Base-by-base conservation (phyloP, 768 basidiomycete species). In the Leccinum arenicola region DNA sequence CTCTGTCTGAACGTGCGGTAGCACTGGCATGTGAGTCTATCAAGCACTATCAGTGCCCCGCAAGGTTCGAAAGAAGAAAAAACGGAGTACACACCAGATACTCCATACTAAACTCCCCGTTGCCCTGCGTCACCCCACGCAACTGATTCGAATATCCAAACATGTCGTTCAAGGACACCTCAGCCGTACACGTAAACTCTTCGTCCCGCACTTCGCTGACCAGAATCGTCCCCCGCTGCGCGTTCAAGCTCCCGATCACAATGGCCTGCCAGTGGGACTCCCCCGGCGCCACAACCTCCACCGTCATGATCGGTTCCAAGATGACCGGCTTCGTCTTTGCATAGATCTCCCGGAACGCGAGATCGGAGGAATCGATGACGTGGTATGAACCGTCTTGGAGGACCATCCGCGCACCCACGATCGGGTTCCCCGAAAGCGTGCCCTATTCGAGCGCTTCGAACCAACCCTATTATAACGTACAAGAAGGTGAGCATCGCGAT, bases 291-390 rank as follows among this genome's bases (percentile, higher is more conserved):
- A 98, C 88, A 29, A 98, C 93, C 68, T 99, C 96, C 36, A 99
- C 96, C 14, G 84, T 91, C 96, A 99, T 99, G 75, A 98, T 89
- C n/a, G 96, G 96, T 71, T 99, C 96, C 40, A 99, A 77, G 57
- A 99, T 88, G 54, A 93, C 86, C 0, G 93, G 87, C 54, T 78
- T 79, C 49, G 91, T 87, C 62, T 82, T 82, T 62, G 80, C 78
- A 80, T 90, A 98, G 4, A 88, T 86, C 67, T 98, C 96, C 55
- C 93, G 82, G 84, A 98, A 99, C 43, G 97, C 95, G 65, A 98
- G 75, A 72, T 98, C 97, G 56, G 92, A 94, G 25, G 97, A 99
- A 80, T 98, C 97, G 65, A 96, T 93, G 9, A 86, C 82, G 74
- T 99, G 97, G 74, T 84, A 91, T 6, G 84, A 89, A 73, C 97